These are phyloP conservation scores for Stramenopiles sp. DNA, from an alignment of 352 stramenopile species.

Conservation along the genomic window DNA sequence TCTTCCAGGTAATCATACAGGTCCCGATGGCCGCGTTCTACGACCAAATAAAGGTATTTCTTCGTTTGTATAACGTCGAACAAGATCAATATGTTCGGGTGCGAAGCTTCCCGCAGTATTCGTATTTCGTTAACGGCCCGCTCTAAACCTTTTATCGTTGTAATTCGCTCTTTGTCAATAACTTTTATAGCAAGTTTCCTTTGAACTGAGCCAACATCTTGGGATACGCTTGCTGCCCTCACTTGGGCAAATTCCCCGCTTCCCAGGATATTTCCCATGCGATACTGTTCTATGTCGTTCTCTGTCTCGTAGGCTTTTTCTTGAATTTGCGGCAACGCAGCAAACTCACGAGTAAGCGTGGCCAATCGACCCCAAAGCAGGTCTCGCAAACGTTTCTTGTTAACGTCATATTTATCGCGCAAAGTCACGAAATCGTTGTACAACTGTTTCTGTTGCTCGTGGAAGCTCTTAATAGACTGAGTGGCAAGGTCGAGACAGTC, in stretches of 20 bases:
- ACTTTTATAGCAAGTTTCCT: neutral
- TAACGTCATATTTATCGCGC: constrained; percentile 9
- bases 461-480: constrained; percentile 7
- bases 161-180: constrained; percentile 4
- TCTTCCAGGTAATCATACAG: neutral
- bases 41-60: neutral
- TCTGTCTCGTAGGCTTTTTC: neutral
- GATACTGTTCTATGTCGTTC: neutral
- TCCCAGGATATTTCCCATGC: neutral
- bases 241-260: neutral
- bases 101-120: neutral
- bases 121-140: neutral
- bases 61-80: constrained; percentile 4
- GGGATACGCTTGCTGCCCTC: neutral
- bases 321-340: neutral
- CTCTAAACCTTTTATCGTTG: neutral
- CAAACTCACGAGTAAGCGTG: neutral
- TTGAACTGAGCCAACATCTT: neutral
- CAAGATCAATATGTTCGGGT: neutral
- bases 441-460: constrained; percentile 3
- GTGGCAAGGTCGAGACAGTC: neutral
- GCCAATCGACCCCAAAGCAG: neutral
- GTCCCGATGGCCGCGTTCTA: neutral
- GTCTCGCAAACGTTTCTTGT: neutral
- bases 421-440: neutral